These are phyloP conservation scores for Lasiodiplodia theobromae DNA, from an alignment of 2,329 filamentous ascomycete genomes.

Conservation along the genomic window DNA sequence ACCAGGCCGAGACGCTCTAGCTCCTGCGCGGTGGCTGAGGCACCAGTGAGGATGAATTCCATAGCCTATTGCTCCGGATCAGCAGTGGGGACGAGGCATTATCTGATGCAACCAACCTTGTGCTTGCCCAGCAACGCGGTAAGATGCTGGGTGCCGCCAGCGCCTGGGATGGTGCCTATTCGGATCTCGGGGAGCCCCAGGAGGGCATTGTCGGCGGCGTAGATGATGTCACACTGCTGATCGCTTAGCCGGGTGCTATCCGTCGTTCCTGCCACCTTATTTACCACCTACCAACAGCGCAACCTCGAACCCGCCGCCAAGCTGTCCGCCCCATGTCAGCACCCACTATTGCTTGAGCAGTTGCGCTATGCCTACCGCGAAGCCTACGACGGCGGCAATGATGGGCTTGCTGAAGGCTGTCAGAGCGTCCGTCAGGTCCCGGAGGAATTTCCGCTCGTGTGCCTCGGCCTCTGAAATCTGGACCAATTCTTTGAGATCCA, in stretches of 20 bases:
- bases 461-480: conserved; percentile 84
- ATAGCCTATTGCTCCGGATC: conserved; percentile 45
- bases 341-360: neutral
- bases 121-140: conserved; percentile 66
- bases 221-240: conserved; percentile 73
- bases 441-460: conserved; percentile 87
- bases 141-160: conserved; percentile 86
- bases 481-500: conserved; percentile 97
- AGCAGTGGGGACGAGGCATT: neutral
- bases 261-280: conserved; percentile 25
- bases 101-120: conserved; percentile 37
- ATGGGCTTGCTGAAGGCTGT: conserved; percentile 87
- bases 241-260: conserved; percentile 11
- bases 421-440: conserved; percentile 84
- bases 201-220: conserved; percentile 82
- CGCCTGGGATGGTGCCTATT: conserved; percentile 88
- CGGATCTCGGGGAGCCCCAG: conserved; percentile 98
- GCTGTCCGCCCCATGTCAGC: conserved; percentile 40
- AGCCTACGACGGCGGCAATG: conserved; percentile 89
- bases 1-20: conserved; percentile 52
- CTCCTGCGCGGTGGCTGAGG: conserved; percentile 46
- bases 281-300: conserved; percentile 77
- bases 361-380: conserved; percentile 59
- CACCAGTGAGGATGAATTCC: conserved; percentile 54
- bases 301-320: conserved; percentile 92